These are phyloP conservation scores for Apiospora saccharicola DNA, from an alignment of 2,329 filamentous ascomycete genomes.

Conservation along the genomic window DNA sequence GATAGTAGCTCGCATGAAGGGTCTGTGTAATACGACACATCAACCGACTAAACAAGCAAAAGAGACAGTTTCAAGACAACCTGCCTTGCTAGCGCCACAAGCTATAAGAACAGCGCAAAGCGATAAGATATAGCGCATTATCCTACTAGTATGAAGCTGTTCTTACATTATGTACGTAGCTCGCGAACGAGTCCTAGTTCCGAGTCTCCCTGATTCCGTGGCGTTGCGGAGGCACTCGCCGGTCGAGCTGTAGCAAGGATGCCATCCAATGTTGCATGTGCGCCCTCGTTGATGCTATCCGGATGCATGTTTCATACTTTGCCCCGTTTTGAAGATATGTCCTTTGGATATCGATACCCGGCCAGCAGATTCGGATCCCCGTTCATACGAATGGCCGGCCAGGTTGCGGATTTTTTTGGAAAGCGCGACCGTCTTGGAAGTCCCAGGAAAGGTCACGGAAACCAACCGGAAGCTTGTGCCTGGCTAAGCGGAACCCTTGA, in stretches of 20 bases:
- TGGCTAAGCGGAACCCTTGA: background rate
- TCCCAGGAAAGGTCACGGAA: background rate
- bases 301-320: constrained; percentile 5
- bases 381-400: background rate
- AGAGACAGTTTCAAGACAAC: constrained; percentile 21
- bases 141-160: background rate
- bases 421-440: background rate
- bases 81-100: background rate
- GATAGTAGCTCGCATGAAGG: constrained; percentile 6
- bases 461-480: background rate
- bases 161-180: background rate
- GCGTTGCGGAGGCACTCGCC: background rate
- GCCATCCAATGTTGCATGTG: background rate
- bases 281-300: background rate
- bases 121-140: constrained; percentile 14
- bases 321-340: background rate
- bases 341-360: background rate
- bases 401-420: background rate
- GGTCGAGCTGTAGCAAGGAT: background rate
- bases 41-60: constrained; percentile 6
- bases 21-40: constrained; percentile 17
- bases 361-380: background rate
- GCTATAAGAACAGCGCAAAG: constrained; percentile 6
- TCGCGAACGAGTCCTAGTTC: background rate
- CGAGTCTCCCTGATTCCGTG: background rate